phyloP scores from a whole-genome alignment of 305 asterid genomes.

The Fraxinus floribunda region DNA sequence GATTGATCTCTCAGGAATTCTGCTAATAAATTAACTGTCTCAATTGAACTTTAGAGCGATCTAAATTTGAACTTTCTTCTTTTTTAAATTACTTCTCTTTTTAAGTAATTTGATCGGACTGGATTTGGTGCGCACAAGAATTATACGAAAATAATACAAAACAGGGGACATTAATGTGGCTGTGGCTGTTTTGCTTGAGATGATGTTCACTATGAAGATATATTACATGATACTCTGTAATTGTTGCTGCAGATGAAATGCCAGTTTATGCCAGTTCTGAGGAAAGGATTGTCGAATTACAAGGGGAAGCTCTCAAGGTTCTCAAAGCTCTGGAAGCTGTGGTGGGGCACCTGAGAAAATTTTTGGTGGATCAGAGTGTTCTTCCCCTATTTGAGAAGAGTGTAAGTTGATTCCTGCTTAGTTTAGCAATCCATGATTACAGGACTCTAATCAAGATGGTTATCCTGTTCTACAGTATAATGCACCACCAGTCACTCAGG shows the following conservation, averaged over 20 bases:
- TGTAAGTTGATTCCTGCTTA: conserved; percentile 44
- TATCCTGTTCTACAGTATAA: conserved; percentile 44
- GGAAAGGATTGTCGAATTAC: conserved; percentile 78
- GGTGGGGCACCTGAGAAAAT: conserved; percentile 73
- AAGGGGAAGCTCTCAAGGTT: conserved; percentile 79
- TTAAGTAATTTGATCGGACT: not conserved
- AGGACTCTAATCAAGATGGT: not conserved
- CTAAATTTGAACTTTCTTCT: not conserved
- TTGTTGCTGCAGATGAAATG: conserved; percentile 50
- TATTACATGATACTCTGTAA: not conserved
- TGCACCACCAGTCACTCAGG: conserved; percentile 47
- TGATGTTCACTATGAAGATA: not conserved
- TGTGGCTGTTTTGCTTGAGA: not conserved
- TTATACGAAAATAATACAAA: not conserved
- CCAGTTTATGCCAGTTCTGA: conserved; percentile 65
- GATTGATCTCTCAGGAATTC: not conserved
- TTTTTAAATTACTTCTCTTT: not conserved
- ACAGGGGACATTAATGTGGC: not conserved
- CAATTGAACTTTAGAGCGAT: not conserved
- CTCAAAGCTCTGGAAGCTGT: conserved; percentile 77
- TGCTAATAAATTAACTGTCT: not conserved
- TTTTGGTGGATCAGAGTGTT: conserved; percentile 78
- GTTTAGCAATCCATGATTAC: conserved; percentile 13
- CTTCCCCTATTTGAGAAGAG: conserved; percentile 79
- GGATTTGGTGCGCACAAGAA: not conserved